phyloP scores from a whole-genome alignment of 2,329 filamentous ascomycete species.

The Cryphonectria radicalis region DNA sequence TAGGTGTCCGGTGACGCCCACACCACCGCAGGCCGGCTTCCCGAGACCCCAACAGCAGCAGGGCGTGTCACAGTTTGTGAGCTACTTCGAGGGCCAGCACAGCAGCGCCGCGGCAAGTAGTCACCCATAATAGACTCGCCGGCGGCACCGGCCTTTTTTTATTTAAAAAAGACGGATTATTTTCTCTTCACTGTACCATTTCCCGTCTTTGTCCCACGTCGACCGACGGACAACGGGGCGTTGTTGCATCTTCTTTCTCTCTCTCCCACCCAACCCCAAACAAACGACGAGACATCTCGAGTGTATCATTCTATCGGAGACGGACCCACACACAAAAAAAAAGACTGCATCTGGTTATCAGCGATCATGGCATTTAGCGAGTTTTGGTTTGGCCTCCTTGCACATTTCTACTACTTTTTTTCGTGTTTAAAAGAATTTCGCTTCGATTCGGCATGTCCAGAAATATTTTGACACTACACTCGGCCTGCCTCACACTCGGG shows the following conservation, averaged over 20 bases:
- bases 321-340: conserved; percentile 32
- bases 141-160: conserved; percentile 11
- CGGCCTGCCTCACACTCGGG: conserved; percentile 29
- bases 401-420: conserved; percentile 35
- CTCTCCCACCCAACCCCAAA: not conserved
- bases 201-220: conserved; percentile 17
- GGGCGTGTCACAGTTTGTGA: conserved; percentile 50
- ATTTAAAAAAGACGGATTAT: too few relatives aligned
- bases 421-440: conserved; percentile 25
- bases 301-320: conserved; percentile 28
- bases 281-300: conserved; percentile 25
- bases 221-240: conserved; percentile 20
- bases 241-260: conserved; percentile 25
- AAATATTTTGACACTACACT: conserved; percentile 22
- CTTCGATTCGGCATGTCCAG: conserved; percentile 33
- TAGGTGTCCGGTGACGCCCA: conserved; percentile 66
- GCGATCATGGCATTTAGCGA: conserved; percentile 54
- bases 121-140: conserved; percentile 25
- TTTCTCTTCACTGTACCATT: conserved; percentile 25
- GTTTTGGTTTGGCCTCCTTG: conserved; percentile 39
- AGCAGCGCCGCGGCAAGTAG: conserved; percentile 32
- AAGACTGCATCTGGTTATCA: conserved; percentile 36
- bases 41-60: conserved; percentile 47
- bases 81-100: conserved; percentile 50
- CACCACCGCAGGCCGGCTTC: conserved; percentile 53